A percentile compares a stretch with the other conserved stretches of the same genome.
Evolutionary conservation across 2,329 filamentous ascomycete genomes (phyloP).

Genomic region (Aspergillus carbonarius): DNA sequence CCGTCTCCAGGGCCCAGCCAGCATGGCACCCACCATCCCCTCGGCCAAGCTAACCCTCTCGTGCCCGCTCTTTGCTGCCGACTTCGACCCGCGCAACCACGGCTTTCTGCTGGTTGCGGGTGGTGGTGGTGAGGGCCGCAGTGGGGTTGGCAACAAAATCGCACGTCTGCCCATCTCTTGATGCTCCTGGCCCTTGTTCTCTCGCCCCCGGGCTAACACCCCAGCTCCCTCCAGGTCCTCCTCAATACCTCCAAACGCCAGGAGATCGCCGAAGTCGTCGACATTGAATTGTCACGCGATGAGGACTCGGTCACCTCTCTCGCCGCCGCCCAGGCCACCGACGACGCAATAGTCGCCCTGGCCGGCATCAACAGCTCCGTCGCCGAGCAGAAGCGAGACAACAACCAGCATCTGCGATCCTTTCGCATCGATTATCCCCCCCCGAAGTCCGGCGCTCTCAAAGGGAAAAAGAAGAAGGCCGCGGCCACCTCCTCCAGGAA

Average conservation of each 20-base stretch:
- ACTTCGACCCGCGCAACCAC: conserved; percentile 80
- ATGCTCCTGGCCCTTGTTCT: background rate
- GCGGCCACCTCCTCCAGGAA: conserved; percentile 22
- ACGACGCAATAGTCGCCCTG: conserved; percentile 56
- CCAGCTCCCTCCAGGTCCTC: conserved; percentile 54
- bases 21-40: conserved; percentile 41
- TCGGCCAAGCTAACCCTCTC: conserved; percentile 66
- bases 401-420: conserved; percentile 80
- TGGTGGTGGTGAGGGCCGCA: conserved; percentile 78
- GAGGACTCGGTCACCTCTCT: conserved; percentile 89
- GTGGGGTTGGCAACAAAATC: conserved; percentile 84
- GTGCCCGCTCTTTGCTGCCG: conserved; percentile 83
- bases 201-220: conserved; percentile 1
- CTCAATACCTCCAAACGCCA: conserved; percentile 68
- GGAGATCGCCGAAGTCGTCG: conserved; percentile 64
- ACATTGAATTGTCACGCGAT: conserved; percentile 74
- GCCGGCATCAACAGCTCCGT: conserved; percentile 83
- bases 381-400: conserved; percentile 68
- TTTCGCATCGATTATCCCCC: conserved; percentile 63
- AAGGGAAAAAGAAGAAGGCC: conserved; percentile 22
- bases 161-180: conserved; percentile 50
- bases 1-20: background rate
- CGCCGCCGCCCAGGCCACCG: conserved; percentile 64
- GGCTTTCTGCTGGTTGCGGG: conserved; percentile 78
- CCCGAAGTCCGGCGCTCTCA: conserved; percentile 34